Evolutionary conservation across 371 early-diverging fungal genomes (phyloP).

Genomic region (Quaeritorhiza haematococci): DNA sequence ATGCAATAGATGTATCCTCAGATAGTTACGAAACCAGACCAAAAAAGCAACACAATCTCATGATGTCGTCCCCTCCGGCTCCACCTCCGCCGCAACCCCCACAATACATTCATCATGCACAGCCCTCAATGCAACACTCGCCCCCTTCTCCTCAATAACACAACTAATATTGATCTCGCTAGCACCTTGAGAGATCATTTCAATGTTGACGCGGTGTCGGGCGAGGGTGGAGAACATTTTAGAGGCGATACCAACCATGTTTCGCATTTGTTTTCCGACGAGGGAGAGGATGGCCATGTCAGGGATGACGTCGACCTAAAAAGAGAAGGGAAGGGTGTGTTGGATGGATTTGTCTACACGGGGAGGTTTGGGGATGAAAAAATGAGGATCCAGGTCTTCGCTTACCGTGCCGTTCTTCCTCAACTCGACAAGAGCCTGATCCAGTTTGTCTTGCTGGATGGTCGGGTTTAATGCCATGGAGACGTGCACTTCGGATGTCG

Average conservation of each 20-base stretch:
- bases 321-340: background rate
- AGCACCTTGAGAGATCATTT: constrained; percentile 97
- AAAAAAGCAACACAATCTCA: too few species aligned
- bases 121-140: constrained; percentile 72
- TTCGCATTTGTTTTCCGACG: constrained; percentile 93
- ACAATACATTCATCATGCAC: constrained; percentile 68
- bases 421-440: constrained; percentile 65
- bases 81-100: constrained; percentile 9
- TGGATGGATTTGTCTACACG: background rate
- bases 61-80: background rate
- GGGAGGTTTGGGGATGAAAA: background rate
- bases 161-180: constrained; percentile 97
- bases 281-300: constrained; percentile 92
- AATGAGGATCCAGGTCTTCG: too few species aligned
- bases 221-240: constrained; percentile 91
- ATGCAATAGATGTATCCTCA: too few species aligned
- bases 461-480: constrained; percentile 87
- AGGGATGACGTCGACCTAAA: constrained; percentile 53
- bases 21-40: too few species aligned
- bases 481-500: constrained; percentile 93
- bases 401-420: constrained; percentile 62
- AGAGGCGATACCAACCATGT: constrained; percentile 92
- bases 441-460: constrained; percentile 55
- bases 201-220: constrained; percentile 85
- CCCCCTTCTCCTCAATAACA: constrained; percentile 75